Percentiles rank a stretch among this genome's conserved stretches.
These are phyloP conservation scores for Castanea crenata DNA, from an alignment of 306 rosid species.

Conservation along the genomic window DNA sequence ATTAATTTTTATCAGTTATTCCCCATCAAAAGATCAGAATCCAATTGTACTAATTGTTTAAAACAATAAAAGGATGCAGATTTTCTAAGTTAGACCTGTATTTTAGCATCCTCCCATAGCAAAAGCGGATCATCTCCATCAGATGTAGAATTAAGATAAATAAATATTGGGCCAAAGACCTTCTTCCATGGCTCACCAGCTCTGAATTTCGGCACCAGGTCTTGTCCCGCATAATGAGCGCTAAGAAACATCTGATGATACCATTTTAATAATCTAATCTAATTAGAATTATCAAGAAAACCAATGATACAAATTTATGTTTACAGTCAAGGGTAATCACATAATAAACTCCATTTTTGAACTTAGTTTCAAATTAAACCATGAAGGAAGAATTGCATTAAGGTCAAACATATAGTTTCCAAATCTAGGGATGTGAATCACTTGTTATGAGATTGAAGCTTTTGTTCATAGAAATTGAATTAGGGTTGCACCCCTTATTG, in stretches of 20 bases:
- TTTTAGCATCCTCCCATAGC: constrained; percentile 82
- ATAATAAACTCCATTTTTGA: no score
- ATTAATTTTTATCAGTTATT: constrained; percentile 32
- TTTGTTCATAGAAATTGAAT: no score
- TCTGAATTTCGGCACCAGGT: constrained; percentile 57
- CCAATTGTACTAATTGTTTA: constrained; percentile 19
- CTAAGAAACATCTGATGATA: constrained; percentile 68
- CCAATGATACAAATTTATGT: constrained; percentile 1
- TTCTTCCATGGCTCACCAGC: constrained; percentile 86
- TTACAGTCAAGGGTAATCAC: not conserved
- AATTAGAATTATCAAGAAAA: constrained; percentile 16
- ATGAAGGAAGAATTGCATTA: no score
- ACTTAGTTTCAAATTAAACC: no score
- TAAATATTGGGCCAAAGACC: constrained; percentile 82
- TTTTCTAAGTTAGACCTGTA: constrained; percentile 48
- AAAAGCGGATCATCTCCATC: constrained; percentile 31
- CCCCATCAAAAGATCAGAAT: constrained; percentile 18
- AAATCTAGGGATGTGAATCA: no score
- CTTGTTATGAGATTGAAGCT: no score
- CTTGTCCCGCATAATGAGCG: constrained; percentile 85
- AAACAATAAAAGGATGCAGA: constrained; percentile 13
- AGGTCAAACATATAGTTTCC: no score
- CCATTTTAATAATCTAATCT: constrained; percentile 18
- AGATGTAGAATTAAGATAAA: constrained; percentile 61
- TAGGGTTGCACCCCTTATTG: no score